Evolutionary conservation across 257 asterid species (phyloP).

Genomic region (Salvia splendens): DNA sequence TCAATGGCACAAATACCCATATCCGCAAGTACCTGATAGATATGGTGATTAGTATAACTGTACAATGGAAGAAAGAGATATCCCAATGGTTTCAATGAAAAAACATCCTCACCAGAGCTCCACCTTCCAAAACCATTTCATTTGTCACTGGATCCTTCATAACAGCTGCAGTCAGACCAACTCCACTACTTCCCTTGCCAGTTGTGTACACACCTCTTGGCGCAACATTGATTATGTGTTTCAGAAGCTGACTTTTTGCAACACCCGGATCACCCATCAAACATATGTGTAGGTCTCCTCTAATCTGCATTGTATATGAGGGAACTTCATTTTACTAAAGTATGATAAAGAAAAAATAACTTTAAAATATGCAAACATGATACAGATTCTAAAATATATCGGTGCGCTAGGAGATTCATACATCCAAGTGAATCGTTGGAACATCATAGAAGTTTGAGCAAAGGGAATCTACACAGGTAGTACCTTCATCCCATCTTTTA

Average conservation of each 20-base stretch:
- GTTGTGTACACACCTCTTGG: slow-evolving; percentile 97
- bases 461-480: slow-evolving; percentile 6
- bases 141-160: slow-evolving; percentile 96
- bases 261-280: slow-evolving; percentile 82
- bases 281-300: slow-evolving; percentile 40
- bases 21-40: slow-evolving; percentile 84
- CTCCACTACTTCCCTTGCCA: slow-evolving; percentile 99
- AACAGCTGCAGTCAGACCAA: slow-evolving; percentile 99
- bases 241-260: slow-evolving; percentile 97
- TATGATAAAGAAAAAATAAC: no score
- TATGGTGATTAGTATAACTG: slow-evolving; percentile 10
- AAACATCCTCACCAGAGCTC: slow-evolving; percentile 79
- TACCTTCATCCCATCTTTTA: slow-evolving; percentile 98
- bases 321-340: no score
- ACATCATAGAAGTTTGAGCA: no score
- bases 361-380: no score
- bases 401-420: no score
- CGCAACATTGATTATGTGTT: slow-evolving; percentile 95
- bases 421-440: no score
- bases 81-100: slow-evolving; percentile 18
- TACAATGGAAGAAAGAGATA: slow-evolving; percentile 3
- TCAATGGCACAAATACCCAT: slow-evolving; percentile 99
- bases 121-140: slow-evolving; percentile 98
- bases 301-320: slow-evolving; percentile 28
- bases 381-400: no score